Evolutionary conservation across 495 filamentous ascomycete species (phyloP).

Genomic region (Daldinia bambusicola): DNA sequence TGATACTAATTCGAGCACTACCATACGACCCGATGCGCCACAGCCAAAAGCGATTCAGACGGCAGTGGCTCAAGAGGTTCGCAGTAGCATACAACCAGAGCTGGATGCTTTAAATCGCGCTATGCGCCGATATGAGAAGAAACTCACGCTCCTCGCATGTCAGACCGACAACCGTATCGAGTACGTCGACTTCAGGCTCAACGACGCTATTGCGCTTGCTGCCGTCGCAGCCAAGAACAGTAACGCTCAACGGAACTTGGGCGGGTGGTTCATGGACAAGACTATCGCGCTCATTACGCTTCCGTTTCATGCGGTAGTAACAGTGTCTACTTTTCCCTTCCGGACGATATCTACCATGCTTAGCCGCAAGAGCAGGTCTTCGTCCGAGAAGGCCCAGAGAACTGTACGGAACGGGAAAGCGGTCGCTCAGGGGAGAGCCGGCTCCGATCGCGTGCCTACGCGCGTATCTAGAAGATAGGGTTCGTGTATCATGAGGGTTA

Average conservation of each 20-base stretch:
- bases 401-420: slow-evolving; percentile 28
- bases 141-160: slow-evolving; percentile 72
- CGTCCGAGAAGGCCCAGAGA: slow-evolving; percentile 32
- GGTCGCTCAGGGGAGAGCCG: slow-evolving; percentile 19
- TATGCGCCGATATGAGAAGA: slow-evolving; percentile 93
- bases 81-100: slow-evolving; percentile 76
- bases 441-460: slow-evolving; percentile 44
- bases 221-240: slow-evolving; percentile 74
- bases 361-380: slow-evolving; percentile 33
- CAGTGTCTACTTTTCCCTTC: slow-evolving; percentile 45
- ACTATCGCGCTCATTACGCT: slow-evolving; percentile 41
- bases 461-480: slow-evolving; percentile 41
- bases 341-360: slow-evolving; percentile 42
- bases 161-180: slow-evolving; percentile 80
- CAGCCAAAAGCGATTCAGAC: slow-evolving; percentile 51
- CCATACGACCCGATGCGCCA: slow-evolving; percentile 39
- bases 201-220: slow-evolving; percentile 81
- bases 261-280: slow-evolving; percentile 45
- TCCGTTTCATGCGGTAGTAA: slow-evolving; percentile 48
- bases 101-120: slow-evolving; percentile 91
- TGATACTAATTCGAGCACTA: slow-evolving; percentile 43
- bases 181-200: slow-evolving; percentile 72
- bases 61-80: slow-evolving; percentile 69
- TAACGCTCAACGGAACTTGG: slow-evolving; percentile 44
- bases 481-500: slow-evolving; percentile 12